These are phyloP conservation scores for Coelastrella sp. DNA, from an alignment of 139 green algal genomes.

Conservation along the genomic window DNA sequence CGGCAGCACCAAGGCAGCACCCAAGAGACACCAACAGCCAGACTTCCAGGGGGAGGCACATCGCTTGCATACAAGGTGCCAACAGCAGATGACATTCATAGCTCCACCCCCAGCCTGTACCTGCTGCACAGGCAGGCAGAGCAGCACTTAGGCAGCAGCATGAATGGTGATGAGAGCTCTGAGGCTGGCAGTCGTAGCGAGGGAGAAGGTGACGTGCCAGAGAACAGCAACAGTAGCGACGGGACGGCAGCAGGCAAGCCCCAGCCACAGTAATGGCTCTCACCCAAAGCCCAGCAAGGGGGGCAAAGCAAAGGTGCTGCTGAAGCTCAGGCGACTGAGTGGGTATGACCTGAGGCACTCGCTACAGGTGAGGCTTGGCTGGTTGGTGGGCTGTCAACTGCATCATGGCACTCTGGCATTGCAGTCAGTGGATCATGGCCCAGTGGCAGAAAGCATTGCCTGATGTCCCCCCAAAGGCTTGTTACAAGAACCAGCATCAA, in stretches of 20 bases:
- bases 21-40: neutral
- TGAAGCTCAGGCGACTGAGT: conserved; percentile 8
- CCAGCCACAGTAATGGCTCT: conserved; percentile 2
- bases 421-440: neutral
- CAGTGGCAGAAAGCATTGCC: neutral
- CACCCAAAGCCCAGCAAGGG: conserved; percentile 13
- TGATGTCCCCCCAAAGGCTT: neutral
- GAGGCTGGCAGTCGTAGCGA: neutral
- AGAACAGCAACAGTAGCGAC: neutral
- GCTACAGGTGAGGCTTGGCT: conserved; percentile 2
- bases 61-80: neutral
- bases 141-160: neutral
- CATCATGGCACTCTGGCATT: neutral
- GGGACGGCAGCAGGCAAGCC: neutral
- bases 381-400: neutral
- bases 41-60: neutral
- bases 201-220: neutral
- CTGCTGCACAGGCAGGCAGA: conserved; percentile 13
- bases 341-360: conserved; percentile 26
- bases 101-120: neutral
- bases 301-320: neutral
- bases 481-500: neutral
- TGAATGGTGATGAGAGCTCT: neutral
- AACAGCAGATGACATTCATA: conserved; percentile 19
- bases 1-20: neutral